These are phyloP conservation scores for Entomophthora muscae DNA, from an alignment of 371 early-diverging fungal genomes.

Conservation along the genomic window DNA sequence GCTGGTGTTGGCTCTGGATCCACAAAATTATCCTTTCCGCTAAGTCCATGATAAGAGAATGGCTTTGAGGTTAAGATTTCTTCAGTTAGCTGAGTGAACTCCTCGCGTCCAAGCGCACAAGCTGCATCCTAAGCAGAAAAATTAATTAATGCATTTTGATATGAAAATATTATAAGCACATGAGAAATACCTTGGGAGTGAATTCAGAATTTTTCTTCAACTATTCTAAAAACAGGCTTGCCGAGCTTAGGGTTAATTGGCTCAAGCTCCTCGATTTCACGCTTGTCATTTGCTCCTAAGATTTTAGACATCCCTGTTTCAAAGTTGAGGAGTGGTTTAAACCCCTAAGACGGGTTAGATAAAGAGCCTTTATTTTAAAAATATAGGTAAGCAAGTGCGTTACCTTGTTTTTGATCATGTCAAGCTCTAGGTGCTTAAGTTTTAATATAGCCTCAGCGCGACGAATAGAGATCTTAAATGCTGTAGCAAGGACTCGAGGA, in stretches of 20 bases:
- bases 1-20: background rate
- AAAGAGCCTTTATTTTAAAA: too few relatives aligned
- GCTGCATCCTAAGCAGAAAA: background rate
- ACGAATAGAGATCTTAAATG: constrained; percentile 54
- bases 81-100: background rate
- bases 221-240: background rate
- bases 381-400: too few relatives aligned
- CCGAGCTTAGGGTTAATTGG: background rate
- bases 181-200: background rate
- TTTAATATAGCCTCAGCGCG: constrained; percentile 77
- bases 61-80: background rate
- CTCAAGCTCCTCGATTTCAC: background rate
- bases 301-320: background rate
- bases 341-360: background rate
- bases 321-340: background rate
- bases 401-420: background rate
- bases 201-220: background rate
- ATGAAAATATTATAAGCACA: too few relatives aligned
- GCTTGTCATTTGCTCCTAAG: background rate
- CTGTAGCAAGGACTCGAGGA: constrained; percentile 50
- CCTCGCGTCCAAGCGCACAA: background rate
- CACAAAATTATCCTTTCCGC: background rate
- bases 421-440: constrained; percentile 27
- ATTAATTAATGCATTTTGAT: too few relatives aligned
- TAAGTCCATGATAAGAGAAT: background rate